Percentiles rank a stretch among this genome's conserved stretches.
phyloP scores from a whole-genome alignment of 2,329 filamentous ascomycete genomes.

The Aureobasidium sp. region DNA sequence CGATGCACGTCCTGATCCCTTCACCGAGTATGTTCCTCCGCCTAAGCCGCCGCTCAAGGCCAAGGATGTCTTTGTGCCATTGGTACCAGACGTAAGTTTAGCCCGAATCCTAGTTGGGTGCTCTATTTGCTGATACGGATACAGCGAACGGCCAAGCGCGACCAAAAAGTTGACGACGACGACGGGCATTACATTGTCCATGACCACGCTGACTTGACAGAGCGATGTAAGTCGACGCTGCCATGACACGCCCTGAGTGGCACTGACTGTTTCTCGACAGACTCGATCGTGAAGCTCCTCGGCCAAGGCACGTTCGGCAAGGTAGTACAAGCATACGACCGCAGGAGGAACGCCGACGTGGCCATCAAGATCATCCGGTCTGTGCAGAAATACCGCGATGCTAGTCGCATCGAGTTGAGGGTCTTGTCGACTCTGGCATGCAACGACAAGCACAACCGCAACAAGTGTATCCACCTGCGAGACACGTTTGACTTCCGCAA shows the following conservation, averaged over 20 bases:
- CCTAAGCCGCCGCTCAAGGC: conserved; percentile 86
- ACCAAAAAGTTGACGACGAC: conserved; percentile 76
- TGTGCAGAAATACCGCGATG: conserved; percentile 96
- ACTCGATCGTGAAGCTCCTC: conserved; percentile 79
- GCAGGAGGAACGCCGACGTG: conserved; percentile 66
- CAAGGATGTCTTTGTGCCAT: conserved; percentile 50
- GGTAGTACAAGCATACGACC: conserved; percentile 86
- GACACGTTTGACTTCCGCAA: conserved; percentile 97
- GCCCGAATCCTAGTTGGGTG: neutral
- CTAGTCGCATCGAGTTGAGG: conserved; percentile 85
- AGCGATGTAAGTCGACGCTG: conserved; percentile 64
- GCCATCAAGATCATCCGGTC: conserved; percentile 98
- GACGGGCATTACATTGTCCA: conserved; percentile 96
- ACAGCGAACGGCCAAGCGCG: conserved; percentile 21
- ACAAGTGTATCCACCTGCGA: conserved; percentile 91
- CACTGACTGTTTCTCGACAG: conserved; percentile 36
- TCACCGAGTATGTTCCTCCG: conserved; percentile 74
- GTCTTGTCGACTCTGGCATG: conserved; percentile 86
- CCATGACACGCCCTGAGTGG: neutral
- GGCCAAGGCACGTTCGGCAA: conserved; percentile 98
- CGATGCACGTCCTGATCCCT: conserved; percentile 52
- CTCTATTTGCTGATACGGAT: conserved; percentile 16
- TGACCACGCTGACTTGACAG: conserved; percentile 75
- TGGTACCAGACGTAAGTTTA: conserved; percentile 48
- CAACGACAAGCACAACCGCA: conserved; percentile 85